Base-by-base conservation (phyloP, 352 stramenopile genomes). In the Globisporangium uncinulatum region DNA sequence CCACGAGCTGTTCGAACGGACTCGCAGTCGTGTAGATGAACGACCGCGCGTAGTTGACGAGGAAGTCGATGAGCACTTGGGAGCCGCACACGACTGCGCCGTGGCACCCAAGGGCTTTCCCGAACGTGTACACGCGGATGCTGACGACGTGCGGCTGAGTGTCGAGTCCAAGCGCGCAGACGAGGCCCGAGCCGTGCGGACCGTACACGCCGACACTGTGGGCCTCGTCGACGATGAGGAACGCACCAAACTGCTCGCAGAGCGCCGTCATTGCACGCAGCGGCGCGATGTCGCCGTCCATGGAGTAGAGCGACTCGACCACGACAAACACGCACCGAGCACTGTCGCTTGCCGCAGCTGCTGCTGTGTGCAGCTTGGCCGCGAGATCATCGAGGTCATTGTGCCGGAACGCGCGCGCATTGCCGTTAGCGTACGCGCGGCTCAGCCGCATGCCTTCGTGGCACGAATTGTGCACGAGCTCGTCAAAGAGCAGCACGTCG, bases 301-400 rank as follows among this genome's bases (percentile, higher is more conserved):
- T 99, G 34, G 90, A 98, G 67, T 99, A 99, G 1, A 99, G 79
- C 56, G 90, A 98, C 76, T 99, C 97, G 20, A 99, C 91, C n/a
- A 97, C 88, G 29, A 99, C 86, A 49, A 98, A 87, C 39, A 98
- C 78, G 54, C 80, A 88, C 21, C 65, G 54, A 7, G 66, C 17
- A 13, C 34, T 39, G 34, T 39, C 34, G 34, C n/a, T 47, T 0
- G 17, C 66, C 17, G 34, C 21, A 14, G 24, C 17, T 20, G 36
- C 11, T 2, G 29, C 20, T 4, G 39, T 44, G 9, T 45, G n/a
- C 6, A 36, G 32, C 13, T 49, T 77, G 50, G 31, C 74, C 21
- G 81, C 61, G 11, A 99, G 79, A 69, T 96, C 70, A 7, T 0
- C 39, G 2, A 94, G 32, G 73, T 98, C 86, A 69, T 98, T 99